Conservation (phyloP, 495 filamentous ascomycete species). For the Tuber brumale region DNA sequence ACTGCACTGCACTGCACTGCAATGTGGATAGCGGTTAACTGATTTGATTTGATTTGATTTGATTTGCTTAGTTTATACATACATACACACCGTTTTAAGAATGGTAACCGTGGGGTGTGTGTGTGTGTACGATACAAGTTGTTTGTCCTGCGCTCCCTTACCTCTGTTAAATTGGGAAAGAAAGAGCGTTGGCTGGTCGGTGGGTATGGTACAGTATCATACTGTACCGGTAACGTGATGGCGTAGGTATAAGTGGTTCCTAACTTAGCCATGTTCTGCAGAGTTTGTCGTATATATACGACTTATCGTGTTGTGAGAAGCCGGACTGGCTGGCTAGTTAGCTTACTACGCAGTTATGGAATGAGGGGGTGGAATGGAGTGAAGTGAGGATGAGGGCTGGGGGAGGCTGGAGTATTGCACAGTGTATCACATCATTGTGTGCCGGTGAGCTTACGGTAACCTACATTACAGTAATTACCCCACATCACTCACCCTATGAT, state of each 20-base stretch:
- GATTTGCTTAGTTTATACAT: no score
- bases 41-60: no score
- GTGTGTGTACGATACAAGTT: no score
- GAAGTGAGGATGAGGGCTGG: background rate
- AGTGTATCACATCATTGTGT: background rate
- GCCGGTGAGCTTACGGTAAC: background rate
- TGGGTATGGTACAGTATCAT: background rate
- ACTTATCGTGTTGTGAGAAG: background rate
- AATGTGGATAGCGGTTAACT: no score
- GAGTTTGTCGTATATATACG: background rate
- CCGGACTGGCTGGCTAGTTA: background rate
- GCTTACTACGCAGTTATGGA: background rate
- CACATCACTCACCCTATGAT: background rate
- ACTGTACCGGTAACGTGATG: background rate
- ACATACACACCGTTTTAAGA: no score
- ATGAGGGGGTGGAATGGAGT: background rate
- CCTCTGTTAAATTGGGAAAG: no score
- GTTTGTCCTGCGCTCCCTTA: no score
- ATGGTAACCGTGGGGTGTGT: no score
- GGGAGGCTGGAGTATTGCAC: background rate
- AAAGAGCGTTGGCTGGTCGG: no score
- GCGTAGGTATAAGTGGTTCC: background rate
- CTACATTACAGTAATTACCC: background rate
- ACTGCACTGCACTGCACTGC: no score
- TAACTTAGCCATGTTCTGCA: background rate